These are phyloP conservation scores for Kuraishia floccosa DNA, from an alignment of 805 yeast genomes.

Conservation along the genomic window DNA sequence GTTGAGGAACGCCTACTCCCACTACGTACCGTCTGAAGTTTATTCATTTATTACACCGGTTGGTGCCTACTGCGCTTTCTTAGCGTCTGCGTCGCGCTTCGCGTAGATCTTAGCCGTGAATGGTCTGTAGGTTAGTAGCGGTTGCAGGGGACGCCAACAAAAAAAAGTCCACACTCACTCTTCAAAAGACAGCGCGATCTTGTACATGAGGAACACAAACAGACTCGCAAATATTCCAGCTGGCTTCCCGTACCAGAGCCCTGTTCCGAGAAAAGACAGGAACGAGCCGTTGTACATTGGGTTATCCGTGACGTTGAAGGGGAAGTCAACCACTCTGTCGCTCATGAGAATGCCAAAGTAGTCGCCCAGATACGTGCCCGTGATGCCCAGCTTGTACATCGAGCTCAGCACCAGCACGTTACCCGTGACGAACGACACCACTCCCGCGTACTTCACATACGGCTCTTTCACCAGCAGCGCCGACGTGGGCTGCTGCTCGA, in stretches of 20 bases:
- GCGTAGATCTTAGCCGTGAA: slow-evolving; percentile 89
- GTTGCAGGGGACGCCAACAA: neutral
- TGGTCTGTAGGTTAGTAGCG: slow-evolving; percentile 31
- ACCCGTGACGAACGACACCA: slow-evolving; percentile 49
- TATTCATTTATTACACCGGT: too few species aligned
- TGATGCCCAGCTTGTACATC: slow-evolving; percentile 88
- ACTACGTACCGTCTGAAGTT: too few species aligned
- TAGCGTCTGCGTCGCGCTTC: slow-evolving; percentile 30
- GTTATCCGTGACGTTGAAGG: slow-evolving; percentile 81
- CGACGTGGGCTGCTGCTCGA: slow-evolving; percentile 59
- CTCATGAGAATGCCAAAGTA: slow-evolving; percentile 94
- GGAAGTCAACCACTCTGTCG: slow-evolving; percentile 82
- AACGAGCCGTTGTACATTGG: slow-evolving; percentile 97
- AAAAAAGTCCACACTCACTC: slow-evolving; percentile 29
- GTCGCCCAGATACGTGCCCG: slow-evolving; percentile 95
- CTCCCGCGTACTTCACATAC: slow-evolving; percentile 30
- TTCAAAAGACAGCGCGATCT: slow-evolving; percentile 75
- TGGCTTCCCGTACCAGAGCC: slow-evolving; percentile 81
- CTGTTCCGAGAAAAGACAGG: slow-evolving; percentile 82
- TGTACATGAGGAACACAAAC: slow-evolving; percentile 73
- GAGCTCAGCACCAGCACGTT: slow-evolving; percentile 73
- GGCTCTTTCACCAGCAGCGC: slow-evolving; percentile 33
- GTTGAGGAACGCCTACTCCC: too few species aligned
- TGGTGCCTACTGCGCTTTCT: neutral
- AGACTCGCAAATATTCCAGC: slow-evolving; percentile 70